A percentile compares a stretch with the other conserved stretches of the same genome.
Evolutionary conservation across 108 stramenopile species (phyloP).

Genomic region (Nitzschia inconspicua): DNA sequence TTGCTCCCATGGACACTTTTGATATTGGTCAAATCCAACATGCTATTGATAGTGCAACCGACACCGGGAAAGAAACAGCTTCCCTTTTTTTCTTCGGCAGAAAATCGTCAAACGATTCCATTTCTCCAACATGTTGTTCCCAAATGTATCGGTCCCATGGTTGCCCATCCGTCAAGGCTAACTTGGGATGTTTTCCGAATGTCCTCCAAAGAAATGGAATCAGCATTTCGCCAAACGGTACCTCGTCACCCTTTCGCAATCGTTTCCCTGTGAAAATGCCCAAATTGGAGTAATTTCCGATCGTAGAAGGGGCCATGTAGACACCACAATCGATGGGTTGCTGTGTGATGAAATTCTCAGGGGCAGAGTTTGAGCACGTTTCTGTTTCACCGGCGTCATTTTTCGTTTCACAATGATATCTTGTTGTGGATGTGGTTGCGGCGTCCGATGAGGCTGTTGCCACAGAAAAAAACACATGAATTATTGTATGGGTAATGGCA

Average conservation of each 20-base stretch:
- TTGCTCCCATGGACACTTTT: constrained; percentile 24
- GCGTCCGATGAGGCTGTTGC: too few species aligned
- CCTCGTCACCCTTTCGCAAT: constrained; percentile 15
- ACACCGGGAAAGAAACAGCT: constrained; percentile 52
- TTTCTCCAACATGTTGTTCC: constrained; percentile 27
- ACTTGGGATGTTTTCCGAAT: constrained; percentile 18
- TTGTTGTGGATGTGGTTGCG: too few species aligned
- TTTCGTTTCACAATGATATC: too few species aligned
- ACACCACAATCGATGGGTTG: constrained; percentile 45
- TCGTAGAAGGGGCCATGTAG: constrained; percentile 52
- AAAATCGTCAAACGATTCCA: constrained; percentile 35
- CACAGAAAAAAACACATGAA: too few species aligned
- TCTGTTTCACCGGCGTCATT: too few species aligned
- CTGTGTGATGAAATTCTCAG: too few species aligned
- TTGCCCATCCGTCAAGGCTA: constrained; percentile 32
- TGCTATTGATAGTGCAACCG: constrained; percentile 51
- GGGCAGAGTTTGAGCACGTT: too few species aligned
- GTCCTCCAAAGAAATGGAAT: constrained; percentile 50
- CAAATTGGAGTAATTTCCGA: constrained; percentile 34
- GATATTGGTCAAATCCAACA: constrained; percentile 47
- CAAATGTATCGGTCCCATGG: constrained; percentile 61
- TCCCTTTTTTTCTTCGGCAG: constrained; percentile 10
- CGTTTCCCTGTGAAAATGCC: constrained; percentile 46
- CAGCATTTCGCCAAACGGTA: constrained; percentile 44
- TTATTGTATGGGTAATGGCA: too few species aligned